Evolutionary conservation across 202 grass and related monocot genomes (phyloP).

Genomic region (Dendrocalamus latiflorus): DNA sequence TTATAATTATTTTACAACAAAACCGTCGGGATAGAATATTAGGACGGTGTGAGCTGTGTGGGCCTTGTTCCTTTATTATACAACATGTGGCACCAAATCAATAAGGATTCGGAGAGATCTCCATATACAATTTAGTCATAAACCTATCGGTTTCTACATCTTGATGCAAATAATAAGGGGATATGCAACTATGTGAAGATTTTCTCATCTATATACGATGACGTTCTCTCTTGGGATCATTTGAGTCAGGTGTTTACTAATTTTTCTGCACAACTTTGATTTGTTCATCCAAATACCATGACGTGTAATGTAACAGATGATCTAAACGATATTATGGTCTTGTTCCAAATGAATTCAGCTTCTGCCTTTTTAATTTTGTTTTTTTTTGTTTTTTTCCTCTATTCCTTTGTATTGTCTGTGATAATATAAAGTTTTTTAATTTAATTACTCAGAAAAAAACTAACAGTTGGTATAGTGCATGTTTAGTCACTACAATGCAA

Average conservation of each 20-base stretch:
- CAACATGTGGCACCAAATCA: conserved; percentile 30
- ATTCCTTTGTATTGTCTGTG: too few species aligned
- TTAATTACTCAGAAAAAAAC: too few species aligned
- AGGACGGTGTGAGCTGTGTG: conserved; percentile 5
- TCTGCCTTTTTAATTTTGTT: too few species aligned
- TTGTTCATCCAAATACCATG: not conserved
- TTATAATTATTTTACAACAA: not conserved
- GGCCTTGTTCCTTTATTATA: conserved; percentile 17
- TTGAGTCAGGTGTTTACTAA: not conserved
- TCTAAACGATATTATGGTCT: not conserved
- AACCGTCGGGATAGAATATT: conserved; percentile 15
- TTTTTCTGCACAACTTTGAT: not conserved
- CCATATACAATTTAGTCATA: conserved; percentile 5
- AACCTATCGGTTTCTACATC: not conserved
- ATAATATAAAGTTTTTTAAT: too few species aligned
- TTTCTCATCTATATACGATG: not conserved
- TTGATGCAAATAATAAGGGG: not conserved
- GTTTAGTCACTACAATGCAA: too few species aligned
- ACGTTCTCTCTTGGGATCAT: not conserved
- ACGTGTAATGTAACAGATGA: not conserved
- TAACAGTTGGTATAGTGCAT: too few species aligned
- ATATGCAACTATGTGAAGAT: not conserved
- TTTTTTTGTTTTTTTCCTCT: too few species aligned
- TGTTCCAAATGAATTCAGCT: too few species aligned
- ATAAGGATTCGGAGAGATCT: conserved; percentile 27